Conservation (phyloP, 2,329 filamentous ascomycete genomes). For the Phyllosticta citribraziliensis region DNA sequence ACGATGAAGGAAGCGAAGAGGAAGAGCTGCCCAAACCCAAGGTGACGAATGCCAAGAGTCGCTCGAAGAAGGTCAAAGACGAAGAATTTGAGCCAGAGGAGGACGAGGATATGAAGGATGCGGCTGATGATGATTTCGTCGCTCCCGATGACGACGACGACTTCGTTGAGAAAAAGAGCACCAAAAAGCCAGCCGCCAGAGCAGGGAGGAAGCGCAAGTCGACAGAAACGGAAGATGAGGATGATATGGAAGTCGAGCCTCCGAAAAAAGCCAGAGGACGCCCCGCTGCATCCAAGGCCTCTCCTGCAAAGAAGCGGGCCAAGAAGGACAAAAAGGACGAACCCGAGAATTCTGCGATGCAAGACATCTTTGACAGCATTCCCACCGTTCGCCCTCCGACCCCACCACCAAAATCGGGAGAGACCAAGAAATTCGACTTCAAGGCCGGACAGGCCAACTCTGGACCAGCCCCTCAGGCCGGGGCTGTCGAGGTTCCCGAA, state of each 20-base stretch:
- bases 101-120: slow-evolving; percentile 46
- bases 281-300: slow-evolving; percentile 30
- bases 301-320: slow-evolving; percentile 43
- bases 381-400: slow-evolving; percentile 74
- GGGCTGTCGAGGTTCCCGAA: slow-evolving; percentile 59
- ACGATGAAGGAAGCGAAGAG: slow-evolving; percentile 42
- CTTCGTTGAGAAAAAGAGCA: slow-evolving; percentile 29
- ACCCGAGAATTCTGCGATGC: slow-evolving; percentile 60
- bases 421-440: slow-evolving; percentile 69
- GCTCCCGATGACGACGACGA: slow-evolving; percentile 35
- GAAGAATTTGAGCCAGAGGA: slow-evolving; percentile 32
- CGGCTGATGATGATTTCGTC: slow-evolving; percentile 35
- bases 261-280: slow-evolving; percentile 23
- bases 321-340: slow-evolving; percentile 61
- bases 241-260: slow-evolving; percentile 44
- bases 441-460: slow-evolving; percentile 44
- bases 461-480: slow-evolving; percentile 49
- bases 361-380: slow-evolving; percentile 81
- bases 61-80: slow-evolving; percentile 37
- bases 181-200: slow-evolving; percentile 23
- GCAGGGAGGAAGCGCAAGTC: slow-evolving; percentile 47
- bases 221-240: slow-evolving; percentile 41
- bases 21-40: slow-evolving; percentile 22
- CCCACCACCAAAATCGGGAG: slow-evolving; percentile 47
- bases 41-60: slow-evolving; percentile 23